Evolutionary conservation across 192 early-diverging fungal genomes (phyloP), one percentile per base, ranked within the genome.

Genomic region (Phycomyces blakesleeanus): DNA sequence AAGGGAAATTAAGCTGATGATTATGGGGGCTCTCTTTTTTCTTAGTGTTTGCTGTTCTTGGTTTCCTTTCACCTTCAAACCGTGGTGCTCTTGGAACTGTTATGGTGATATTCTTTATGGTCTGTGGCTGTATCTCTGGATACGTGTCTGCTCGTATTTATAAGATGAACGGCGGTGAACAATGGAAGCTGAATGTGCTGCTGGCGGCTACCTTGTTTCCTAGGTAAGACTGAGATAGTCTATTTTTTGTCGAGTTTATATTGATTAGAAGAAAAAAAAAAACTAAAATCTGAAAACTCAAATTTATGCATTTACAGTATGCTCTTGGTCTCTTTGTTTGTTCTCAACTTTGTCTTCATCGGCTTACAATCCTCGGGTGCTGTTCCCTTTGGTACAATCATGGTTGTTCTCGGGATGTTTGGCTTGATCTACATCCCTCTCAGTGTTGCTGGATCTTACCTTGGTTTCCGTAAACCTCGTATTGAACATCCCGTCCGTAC

Each of bases 111-210:
- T 92, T 97, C 58, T 97, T 92, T 72, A 90, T 98, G 66, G 55
- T 91, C 42, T 98, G 90, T 79, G 89, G 88, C 6, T 81, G 84
- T 21, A 81, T 93, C 50, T 89, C 95, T 16, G 97, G 97, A 11
- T 97, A 88, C 75, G 81, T 89, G 52, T 93, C 95, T 16, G 92
- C 97, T 0, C 85, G 94, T 49, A 62, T 90, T 53, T 98, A 97
- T 76, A 96, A 97, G 73, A 92, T 95, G 87, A 91, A 92, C 75
- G 91, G 90, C n/a, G 97, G 97, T 16, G 88, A 90, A 41, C 79
- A 85, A n/a, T 93, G 93, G 87, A 92, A 88, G 66, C 74, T 78
- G 41, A 97, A 94, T 57, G 86, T 97, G 16, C 63, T 91, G 16
- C 73, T 93, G 22, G 91, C 91, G 0, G 89, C 90, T 7, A 77